Conservation (phyloP, 352 stramenopile species). For the Saprolegnia diclina region DNA sequence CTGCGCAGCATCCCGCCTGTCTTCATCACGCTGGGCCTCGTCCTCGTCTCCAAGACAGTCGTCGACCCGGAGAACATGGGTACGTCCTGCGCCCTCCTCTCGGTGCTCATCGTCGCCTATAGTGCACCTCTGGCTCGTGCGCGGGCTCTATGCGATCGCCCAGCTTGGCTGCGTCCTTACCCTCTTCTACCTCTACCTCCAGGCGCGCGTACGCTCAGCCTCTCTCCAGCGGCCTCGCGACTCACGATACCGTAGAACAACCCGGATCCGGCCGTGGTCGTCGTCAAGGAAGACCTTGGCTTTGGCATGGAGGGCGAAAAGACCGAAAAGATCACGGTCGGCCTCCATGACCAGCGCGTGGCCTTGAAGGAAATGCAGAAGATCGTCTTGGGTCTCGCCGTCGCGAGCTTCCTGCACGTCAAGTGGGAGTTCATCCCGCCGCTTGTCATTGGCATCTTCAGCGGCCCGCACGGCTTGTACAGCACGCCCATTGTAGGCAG, state of each 20-base stretch:
- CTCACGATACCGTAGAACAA: slow-evolving; percentile 46
- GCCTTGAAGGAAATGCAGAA: slow-evolving; percentile 65
- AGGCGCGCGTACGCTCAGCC: slow-evolving; percentile 38
- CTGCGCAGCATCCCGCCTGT: slow-evolving; percentile 14
- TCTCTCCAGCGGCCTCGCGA: neutral
- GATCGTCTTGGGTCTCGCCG: slow-evolving; percentile 49
- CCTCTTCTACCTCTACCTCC: slow-evolving; percentile 55
- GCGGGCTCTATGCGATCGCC: slow-evolving; percentile 50
- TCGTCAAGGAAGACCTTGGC: slow-evolving; percentile 69
- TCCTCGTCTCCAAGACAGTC: slow-evolving; percentile 55
- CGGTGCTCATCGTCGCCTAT: neutral
- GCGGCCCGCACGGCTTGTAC: slow-evolving; percentile 69
- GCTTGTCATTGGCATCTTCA: slow-evolving; percentile 73
- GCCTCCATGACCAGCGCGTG: slow-evolving; percentile 75
- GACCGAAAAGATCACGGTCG: slow-evolving; percentile 75
- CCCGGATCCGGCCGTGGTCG: slow-evolving; percentile 61
- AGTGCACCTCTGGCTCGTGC: slow-evolving; percentile 57
- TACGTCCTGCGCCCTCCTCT: slow-evolving; percentile 30
- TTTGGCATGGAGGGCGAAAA: slow-evolving; percentile 67
- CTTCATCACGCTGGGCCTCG: slow-evolving; percentile 49
- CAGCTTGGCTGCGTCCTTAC: slow-evolving; percentile 62
- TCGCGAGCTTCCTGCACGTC: slow-evolving; percentile 70
- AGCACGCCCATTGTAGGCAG: slow-evolving; percentile 45
- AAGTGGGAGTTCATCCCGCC: slow-evolving; percentile 78
- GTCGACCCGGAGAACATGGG: slow-evolving; percentile 56